A percentile compares a stretch with the other conserved stretches of the same genome.
These are phyloP conservation scores for Pezicula rhizophila DNA, from an alignment of 2,329 filamentous ascomycete genomes.

Conservation along the genomic window DNA sequence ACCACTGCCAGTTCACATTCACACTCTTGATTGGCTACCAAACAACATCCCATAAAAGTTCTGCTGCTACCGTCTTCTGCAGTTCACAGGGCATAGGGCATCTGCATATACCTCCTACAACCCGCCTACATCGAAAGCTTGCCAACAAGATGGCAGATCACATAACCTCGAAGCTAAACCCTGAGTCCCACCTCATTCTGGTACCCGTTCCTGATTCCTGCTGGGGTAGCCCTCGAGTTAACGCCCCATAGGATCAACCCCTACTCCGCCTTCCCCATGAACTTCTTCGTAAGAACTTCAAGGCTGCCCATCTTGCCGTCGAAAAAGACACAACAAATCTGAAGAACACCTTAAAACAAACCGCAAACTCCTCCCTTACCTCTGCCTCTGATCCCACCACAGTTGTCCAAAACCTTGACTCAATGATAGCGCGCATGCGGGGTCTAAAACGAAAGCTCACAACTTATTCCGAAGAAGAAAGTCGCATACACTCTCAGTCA, in stretches of 20 bases:
- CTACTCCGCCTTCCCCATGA: slow-evolving; percentile 90
- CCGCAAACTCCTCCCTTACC: slow-evolving; percentile 53
- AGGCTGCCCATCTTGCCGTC: slow-evolving; percentile 70
- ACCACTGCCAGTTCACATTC: too few relatives aligned
- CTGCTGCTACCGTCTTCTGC: not conserved
- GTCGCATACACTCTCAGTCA: slow-evolving; percentile 66
- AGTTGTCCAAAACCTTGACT: slow-evolving; percentile 74
- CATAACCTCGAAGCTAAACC: slow-evolving; percentile 62
- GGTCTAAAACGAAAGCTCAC: slow-evolving; percentile 84
- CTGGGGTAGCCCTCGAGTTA: slow-evolving; percentile 9
- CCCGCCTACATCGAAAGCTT: not conserved
- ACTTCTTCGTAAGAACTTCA: slow-evolving; percentile 89
- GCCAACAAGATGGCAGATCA: slow-evolving; percentile 47
- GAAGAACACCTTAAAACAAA: slow-evolving; percentile 54
- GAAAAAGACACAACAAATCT: slow-evolving; percentile 64
- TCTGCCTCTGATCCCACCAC: slow-evolving; percentile 58
- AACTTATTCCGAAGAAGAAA: slow-evolving; percentile 72
- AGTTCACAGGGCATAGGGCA: not conserved
- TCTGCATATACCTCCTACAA: not conserved
- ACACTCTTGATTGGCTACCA: too few relatives aligned
- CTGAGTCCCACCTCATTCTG: slow-evolving; percentile 69
- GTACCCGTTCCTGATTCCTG: slow-evolving; percentile 33
- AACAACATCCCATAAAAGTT: too few relatives aligned
- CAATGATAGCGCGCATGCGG: slow-evolving; percentile 79
- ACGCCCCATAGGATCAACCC: slow-evolving; percentile 69